These are phyloP conservation scores for Clavispora santaluciae DNA, from an alignment of 805 yeast species.

Conservation along the genomic window DNA sequence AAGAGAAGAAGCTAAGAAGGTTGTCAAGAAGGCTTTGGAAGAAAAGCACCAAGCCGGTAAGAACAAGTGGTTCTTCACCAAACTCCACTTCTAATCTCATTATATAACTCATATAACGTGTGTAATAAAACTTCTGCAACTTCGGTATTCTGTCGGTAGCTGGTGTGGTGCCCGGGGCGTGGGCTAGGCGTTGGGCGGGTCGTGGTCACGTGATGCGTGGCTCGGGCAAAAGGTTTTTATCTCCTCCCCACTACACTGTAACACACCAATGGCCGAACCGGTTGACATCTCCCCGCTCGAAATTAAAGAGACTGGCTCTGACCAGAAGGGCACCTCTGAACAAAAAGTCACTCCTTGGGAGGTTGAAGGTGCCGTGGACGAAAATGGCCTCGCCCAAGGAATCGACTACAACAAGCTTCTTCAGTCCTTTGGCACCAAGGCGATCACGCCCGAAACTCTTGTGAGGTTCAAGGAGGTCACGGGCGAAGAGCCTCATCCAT, in stretches of 20 bases:
- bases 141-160: conserved; percentile 2
- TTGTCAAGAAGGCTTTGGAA: conserved; percentile 97
- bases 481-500: conserved; percentile 88
- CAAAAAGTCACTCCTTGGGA: conserved; percentile 88
- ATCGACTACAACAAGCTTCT: conserved; percentile 90
- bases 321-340: conserved; percentile 15
- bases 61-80: conserved; percentile 99
- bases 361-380: conserved; percentile 96
- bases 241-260: neutral
- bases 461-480: conserved; percentile 74
- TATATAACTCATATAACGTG: conserved; percentile 17
- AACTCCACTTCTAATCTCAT: conserved; percentile 74
- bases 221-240: neutral
- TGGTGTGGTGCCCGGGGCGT: too few relatives aligned
- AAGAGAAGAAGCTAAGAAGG: conserved; percentile 98
- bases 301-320: conserved; percentile 5
- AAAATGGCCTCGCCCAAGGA: conserved; percentile 75
- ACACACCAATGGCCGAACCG: conserved; percentile 11
- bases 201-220: neutral
- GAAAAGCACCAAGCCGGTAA: conserved; percentile 99
- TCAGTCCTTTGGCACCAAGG: conserved; percentile 79
- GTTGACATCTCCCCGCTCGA: conserved; percentile 14
- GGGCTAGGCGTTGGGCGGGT: too few relatives aligned
- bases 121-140: conserved; percentile 19
- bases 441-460: conserved; percentile 65